Percentiles rank a stretch among this genome's conserved stretches.
These are phyloP conservation scores for Podospora bellae-mahoneyi DNA, from an alignment of 495 filamentous ascomycete genomes.

Conservation along the genomic window DNA sequence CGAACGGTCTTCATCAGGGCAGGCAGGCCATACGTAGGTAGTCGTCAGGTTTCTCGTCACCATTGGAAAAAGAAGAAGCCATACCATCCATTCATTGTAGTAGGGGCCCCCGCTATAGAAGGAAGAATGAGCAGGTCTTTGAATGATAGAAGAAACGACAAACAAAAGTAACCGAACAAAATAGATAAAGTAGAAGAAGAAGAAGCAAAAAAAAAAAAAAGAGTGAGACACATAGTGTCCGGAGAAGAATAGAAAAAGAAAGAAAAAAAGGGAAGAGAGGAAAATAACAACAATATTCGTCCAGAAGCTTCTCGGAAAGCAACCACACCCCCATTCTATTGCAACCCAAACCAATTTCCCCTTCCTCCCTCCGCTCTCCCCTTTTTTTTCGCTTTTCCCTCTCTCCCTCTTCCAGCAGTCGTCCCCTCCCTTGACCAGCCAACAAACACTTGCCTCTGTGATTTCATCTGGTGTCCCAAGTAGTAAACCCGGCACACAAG, in stretches of 20 bases:
- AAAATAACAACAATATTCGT: neutral
- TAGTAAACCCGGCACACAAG: neutral
- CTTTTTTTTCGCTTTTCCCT: neutral
- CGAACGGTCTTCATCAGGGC: too few relatives aligned
- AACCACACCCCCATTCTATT: neutral
- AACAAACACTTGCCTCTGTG: neutral
- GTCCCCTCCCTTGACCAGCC: neutral
- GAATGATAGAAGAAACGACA: slow-evolving; percentile 5
- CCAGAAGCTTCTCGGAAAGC: neutral
- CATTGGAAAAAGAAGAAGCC: neutral
- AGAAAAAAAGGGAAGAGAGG: neutral
- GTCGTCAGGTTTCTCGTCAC: neutral
- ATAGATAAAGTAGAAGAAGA: slow-evolving; percentile 1
- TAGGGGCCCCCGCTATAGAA: slow-evolving; percentile 16
- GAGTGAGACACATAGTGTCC: neutral
- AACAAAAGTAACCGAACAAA: neutral
- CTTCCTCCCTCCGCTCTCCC: neutral
- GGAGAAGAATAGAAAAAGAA: slow-evolving; percentile 3
- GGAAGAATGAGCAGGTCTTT: slow-evolving; percentile 2
- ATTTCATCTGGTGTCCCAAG: neutral
- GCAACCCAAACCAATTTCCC: neutral
- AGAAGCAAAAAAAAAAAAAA: slow-evolving; percentile 4
- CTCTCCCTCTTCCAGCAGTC: neutral
- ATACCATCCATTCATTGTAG: slow-evolving; percentile 19
- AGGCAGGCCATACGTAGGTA: too few relatives aligned